Conservation (phyloP, 331 rosid species). For the Cucumis variabilis region DNA sequence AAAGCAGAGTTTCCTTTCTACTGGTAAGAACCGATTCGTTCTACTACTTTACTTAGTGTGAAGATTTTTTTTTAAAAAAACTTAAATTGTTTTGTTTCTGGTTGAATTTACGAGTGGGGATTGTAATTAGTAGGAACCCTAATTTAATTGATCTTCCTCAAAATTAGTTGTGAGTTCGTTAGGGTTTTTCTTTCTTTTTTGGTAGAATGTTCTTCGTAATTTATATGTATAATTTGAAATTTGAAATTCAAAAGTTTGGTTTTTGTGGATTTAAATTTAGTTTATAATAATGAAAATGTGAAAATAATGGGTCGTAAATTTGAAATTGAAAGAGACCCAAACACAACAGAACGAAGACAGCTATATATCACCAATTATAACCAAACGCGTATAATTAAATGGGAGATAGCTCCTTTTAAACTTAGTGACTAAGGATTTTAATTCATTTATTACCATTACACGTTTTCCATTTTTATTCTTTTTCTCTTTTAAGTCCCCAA, state of each 20-base stretch:
- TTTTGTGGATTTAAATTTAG: neutral
- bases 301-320: neutral
- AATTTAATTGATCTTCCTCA: neutral
- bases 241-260: neutral
- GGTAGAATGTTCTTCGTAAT: no score
- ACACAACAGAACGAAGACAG: neutral
- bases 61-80: neutral
- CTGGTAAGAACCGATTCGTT: neutral
- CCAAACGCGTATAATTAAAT: neutral
- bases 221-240: no score
- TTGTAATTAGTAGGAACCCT: constrained; percentile 1
- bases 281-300: neutral
- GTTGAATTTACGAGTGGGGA: neutral
- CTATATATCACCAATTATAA: neutral
- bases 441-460: neutral
- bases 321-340: neutral
- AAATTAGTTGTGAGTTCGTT: neutral
- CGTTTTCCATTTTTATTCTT: no score
- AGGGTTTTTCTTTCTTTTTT: neutral
- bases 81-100: neutral
- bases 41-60: neutral
- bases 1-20: neutral
- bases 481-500: no score
- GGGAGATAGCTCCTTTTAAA: neutral
- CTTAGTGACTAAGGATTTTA: neutral